Evolutionary conservation across 2,329 filamentous ascomycete genomes (phyloP).

Genomic region (Lachnellula hyalina): DNA sequence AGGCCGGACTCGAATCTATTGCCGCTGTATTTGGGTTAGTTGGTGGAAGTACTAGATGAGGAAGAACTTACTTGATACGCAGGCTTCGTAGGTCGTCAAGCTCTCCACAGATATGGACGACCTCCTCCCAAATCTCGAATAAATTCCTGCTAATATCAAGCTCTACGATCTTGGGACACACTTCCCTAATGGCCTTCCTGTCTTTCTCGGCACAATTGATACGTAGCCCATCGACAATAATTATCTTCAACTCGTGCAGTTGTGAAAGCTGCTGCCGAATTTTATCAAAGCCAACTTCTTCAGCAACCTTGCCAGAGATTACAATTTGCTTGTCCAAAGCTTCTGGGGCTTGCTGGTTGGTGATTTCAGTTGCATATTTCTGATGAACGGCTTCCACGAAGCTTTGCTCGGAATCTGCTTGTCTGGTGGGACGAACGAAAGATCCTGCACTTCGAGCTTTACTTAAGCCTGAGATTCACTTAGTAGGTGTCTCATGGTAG

Average conservation of each 20-base stretch:
- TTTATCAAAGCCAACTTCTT: constrained; percentile 95
- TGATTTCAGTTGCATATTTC: constrained; percentile 71
- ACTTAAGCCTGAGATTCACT: constrained; percentile 44
- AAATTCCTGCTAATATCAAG: constrained; percentile 83
- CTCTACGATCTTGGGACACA: constrained; percentile 66
- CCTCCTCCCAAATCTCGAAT: constrained; percentile 60
- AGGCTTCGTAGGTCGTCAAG: constrained; percentile 62
- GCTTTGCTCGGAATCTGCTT: constrained; percentile 59
- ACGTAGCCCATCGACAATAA: constrained; percentile 73
- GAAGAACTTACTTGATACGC: constrained; percentile 59
- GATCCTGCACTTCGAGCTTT: constrained; percentile 69
- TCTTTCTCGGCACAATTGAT: constrained; percentile 42
- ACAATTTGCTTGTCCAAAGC: constrained; percentile 49
- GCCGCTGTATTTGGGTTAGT: constrained; percentile 46
- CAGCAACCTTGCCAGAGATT: constrained; percentile 75
- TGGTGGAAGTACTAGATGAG: background rate
- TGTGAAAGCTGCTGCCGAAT: constrained; percentile 74
- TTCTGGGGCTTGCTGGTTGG: constrained; percentile 24
- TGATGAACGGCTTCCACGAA: constrained; percentile 75
- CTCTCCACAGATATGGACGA: constrained; percentile 66
- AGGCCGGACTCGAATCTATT: constrained; percentile 60
- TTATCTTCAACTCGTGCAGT: constrained; percentile 70
- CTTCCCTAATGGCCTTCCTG: constrained; percentile 40
- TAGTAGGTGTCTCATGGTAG: background rate
- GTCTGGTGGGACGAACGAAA: constrained; percentile 75